phyloP scores from a whole-genome alignment of 805 yeast species.

The Ogataea paraovalis region DNA sequence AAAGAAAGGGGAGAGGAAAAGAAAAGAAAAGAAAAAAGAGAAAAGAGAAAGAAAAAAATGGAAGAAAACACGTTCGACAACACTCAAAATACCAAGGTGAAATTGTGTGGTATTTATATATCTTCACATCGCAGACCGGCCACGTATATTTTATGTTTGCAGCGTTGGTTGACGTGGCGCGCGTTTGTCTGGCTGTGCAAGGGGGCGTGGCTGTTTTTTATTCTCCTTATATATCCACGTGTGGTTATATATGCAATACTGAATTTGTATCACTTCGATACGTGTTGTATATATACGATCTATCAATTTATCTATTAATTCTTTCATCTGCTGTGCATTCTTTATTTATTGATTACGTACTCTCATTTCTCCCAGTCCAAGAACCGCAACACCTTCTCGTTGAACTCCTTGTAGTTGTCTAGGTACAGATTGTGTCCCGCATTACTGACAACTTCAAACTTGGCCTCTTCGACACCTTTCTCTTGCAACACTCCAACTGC shows the following conservation, averaged over 20 bases:
- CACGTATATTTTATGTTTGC: too few relatives aligned
- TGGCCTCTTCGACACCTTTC: slow-evolving; percentile 18
- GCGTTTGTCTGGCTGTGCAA: too few relatives aligned
- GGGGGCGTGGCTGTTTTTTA: too few relatives aligned
- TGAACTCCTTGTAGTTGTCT: slow-evolving; percentile 58
- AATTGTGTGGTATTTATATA: not conserved
- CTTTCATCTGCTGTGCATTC: too few relatives aligned
- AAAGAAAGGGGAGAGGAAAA: slow-evolving; percentile 9
- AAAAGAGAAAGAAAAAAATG: not conserved
- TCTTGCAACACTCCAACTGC: slow-evolving; percentile 29
- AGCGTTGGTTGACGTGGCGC: too few relatives aligned
- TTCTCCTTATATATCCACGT: too few relatives aligned
- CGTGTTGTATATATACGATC: too few relatives aligned
- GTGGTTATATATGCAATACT: too few relatives aligned
- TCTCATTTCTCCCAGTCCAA: slow-evolving; percentile 15
- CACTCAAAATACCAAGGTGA: not conserved
- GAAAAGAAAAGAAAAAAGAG: slow-evolving; percentile 1
- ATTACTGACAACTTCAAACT: slow-evolving; percentile 41
- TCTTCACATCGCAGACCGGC: not conserved
- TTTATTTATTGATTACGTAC: too few relatives aligned
- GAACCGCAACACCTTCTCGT: slow-evolving; percentile 38
- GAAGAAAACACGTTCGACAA: not conserved
- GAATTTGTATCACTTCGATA: too few relatives aligned
- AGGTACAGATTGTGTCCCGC: slow-evolving; percentile 77
- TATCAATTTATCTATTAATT: slow-evolving; percentile 8